These are phyloP conservation scores for Fennellomyces sp. DNA, from an alignment of 371 early-diverging fungal species.

Conservation along the genomic window DNA sequence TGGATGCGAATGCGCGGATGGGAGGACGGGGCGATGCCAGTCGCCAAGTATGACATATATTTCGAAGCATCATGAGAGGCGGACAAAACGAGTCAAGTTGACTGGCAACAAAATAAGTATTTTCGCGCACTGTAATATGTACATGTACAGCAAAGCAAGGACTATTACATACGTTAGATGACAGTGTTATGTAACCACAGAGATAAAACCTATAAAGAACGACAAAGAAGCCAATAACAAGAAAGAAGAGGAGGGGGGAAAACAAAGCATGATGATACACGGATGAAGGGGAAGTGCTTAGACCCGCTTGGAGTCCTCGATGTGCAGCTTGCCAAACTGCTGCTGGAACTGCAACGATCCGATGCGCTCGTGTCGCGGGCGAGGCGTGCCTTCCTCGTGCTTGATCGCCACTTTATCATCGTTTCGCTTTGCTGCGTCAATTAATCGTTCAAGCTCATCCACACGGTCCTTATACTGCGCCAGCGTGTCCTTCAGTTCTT, in stretches of 20 bases:
- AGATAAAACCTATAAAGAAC: not conserved
- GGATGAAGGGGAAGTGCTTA: not conserved
- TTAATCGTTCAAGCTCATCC: conserved; percentile 61
- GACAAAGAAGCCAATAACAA: not conserved
- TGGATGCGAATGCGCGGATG: no score
- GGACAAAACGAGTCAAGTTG: no score
- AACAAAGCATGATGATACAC: conserved; percentile 1
- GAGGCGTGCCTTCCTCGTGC: not conserved
- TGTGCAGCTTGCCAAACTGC: conserved; percentile 31
- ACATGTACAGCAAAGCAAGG: not conserved
- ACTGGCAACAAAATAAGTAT: no score
- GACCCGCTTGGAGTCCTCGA: conserved; percentile 5
- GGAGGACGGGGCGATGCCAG: no score
- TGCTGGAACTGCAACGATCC: conserved; percentile 20
- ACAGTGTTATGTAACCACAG: not conserved
- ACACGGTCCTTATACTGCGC: conserved; percentile 39
- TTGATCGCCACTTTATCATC: not conserved
- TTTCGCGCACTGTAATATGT: no score
- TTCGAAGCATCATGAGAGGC: no score
- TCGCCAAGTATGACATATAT: no score
- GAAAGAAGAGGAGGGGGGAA: not conserved
- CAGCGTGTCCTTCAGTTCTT: conserved; percentile 42
- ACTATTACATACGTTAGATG: not conserved
- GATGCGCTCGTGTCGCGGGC: conserved; percentile 6
- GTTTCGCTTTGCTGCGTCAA: conserved; percentile 2